A percentile compares a stretch with the other conserved stretches of the same genome.
Evolutionary conservation across 2,329 filamentous ascomycete species (phyloP).

Genomic region (Dactylellina parvicollis): DNA sequence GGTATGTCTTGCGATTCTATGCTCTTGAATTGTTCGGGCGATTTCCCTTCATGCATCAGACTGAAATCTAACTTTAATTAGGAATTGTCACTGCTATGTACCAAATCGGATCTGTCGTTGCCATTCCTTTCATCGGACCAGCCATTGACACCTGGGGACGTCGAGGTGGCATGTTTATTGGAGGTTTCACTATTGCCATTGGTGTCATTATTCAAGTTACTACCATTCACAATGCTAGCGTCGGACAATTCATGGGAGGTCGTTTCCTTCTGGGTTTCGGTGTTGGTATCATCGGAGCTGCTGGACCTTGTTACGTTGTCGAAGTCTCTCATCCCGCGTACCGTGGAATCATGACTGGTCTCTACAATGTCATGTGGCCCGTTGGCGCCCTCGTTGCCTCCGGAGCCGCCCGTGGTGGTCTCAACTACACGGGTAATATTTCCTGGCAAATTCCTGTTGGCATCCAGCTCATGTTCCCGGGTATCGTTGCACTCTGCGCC

Average conservation of each 20-base stretch:
- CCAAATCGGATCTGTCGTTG: conserved; percentile 70
- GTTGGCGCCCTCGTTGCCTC: conserved; percentile 65
- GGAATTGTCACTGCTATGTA: conserved; percentile 70
- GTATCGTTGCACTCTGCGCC: conserved; percentile 52
- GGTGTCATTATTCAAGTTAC: conserved; percentile 67
- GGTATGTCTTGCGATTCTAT: conserved; percentile 63
- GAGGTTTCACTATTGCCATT: conserved; percentile 65
- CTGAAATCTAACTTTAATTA: conserved; percentile 63
- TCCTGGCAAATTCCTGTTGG: conserved; percentile 65
- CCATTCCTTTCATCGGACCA: conserved; percentile 68
- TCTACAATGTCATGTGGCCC: conserved; percentile 63
- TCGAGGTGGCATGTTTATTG: conserved; percentile 66
- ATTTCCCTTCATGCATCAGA: conserved; percentile 63
- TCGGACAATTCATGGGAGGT: conserved; percentile 64
- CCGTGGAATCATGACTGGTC: conserved; percentile 60
- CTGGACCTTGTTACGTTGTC: conserved; percentile 59
- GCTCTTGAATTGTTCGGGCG: conserved; percentile 66
- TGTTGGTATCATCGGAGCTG: conserved; percentile 58
- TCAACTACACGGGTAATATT: conserved; percentile 60
- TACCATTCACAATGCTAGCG: conserved; percentile 60
- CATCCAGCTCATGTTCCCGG: conserved; percentile 63
- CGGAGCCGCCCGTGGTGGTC: conserved; percentile 59
- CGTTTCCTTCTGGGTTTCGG: conserved; percentile 67
- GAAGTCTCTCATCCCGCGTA: conserved; percentile 60
- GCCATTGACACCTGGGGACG: conserved; percentile 65